Base-by-base conservation (phyloP, 106 monocot species). In the Cymbidium sinense region DNA sequence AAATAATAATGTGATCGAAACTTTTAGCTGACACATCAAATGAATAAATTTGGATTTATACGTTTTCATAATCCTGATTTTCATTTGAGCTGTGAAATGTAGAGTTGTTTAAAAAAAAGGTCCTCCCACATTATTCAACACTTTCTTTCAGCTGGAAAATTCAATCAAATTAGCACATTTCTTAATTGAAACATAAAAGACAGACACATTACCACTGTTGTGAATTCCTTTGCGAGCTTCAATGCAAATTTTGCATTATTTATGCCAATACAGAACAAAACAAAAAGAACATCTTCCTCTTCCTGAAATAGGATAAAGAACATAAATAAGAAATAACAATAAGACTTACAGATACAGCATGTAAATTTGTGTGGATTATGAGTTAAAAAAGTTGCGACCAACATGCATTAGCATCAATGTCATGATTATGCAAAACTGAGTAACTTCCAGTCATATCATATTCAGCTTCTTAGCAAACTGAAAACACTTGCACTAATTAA, bases 271-370 rank as follows among this genome's bases (percentile, higher is more conserved):
- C 71, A 82, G 82, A 88, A 93, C 70, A 94, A 79, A 79, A 75
- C 72, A 54, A 34, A 77, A 25, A 94, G 85, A 41, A 91, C 81
- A 76, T 91, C 91, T 79, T 94, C 86, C 82, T 91, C 96, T 79
- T 96, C 93, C 94, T 93, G 88, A 73, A 80, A 74, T 74, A 44
- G 13, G 11, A 23, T 8, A 36, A 17, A 37, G n/a, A 28, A 74
- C 36, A 31, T 65, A 28, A 67, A 15, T 67, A 15, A 67, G 31
- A 67, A 67, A 30, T 13, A 67, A 67, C 13, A 20, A 67, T 4
- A 67, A 67, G 31, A 4, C 3, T 20, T 67, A 31, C 0, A 67
- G 13, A 67, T 2, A 13, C 0, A 31, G 25, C 61, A 5, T 9
- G 23, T 61, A 13, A 47, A 47, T 12, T 47, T 47, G 44, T 10